Evolutionary conservation across 805 yeast genomes (phyloP).

Genomic region (Ogataea haglerorum): DNA sequence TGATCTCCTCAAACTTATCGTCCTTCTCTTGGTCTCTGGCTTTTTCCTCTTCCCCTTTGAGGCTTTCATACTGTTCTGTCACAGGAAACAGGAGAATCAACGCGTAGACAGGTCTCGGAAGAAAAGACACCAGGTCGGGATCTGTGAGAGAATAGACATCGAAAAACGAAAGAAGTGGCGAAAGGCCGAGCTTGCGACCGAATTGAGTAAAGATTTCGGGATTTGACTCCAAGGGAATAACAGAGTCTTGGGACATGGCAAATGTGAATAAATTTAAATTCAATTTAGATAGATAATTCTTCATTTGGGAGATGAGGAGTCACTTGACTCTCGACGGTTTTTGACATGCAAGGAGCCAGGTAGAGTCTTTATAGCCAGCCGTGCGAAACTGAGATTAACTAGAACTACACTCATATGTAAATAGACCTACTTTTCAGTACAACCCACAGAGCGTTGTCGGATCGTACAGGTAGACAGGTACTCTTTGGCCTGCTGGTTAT

Average conservation of each 20-base stretch:
- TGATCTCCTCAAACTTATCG: constrained; percentile 35
- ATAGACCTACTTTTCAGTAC: no score
- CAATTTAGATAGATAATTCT: no score
- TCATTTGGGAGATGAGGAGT: no score
- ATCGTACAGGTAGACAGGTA: no score
- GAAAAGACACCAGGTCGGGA: constrained; percentile 69
- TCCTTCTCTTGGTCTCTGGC: constrained; percentile 20
- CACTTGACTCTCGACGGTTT: no score
- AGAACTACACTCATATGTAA: no score
- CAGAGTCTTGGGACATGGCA: constrained; percentile 33
- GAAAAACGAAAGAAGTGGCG: constrained; percentile 56
- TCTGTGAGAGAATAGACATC: constrained; percentile 88
- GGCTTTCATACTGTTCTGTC: constrained; percentile 54
- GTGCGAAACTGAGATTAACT: no score
- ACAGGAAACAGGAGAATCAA: constrained; percentile 82
- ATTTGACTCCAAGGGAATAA: constrained; percentile 86
- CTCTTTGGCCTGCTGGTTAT: no score
- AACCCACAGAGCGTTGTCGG: no score
- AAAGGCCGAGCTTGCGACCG: constrained; percentile 65
- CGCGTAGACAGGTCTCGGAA: constrained; percentile 79
- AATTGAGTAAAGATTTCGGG: constrained; percentile 78
- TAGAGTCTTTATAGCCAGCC: no score
- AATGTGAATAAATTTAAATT: neutral
- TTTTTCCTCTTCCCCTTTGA: constrained; percentile 34
- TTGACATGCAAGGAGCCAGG: no score